Evolutionary conservation across 768 basidiomycete genomes (phyloP), one percentile per base, ranked within the genome.

Genomic region (Lepiota subincarnata): DNA sequence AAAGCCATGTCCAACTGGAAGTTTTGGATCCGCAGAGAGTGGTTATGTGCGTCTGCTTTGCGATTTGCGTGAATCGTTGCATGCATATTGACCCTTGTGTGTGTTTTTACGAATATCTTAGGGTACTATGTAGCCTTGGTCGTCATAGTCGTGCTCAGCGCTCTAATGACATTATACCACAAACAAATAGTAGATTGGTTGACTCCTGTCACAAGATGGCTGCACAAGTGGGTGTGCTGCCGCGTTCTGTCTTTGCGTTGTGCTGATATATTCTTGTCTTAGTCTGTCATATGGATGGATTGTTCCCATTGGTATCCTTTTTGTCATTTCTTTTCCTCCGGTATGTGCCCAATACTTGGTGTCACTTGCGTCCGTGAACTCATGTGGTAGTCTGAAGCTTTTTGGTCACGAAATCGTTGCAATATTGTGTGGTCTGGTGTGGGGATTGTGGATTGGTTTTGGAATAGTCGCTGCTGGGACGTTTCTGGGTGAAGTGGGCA

Each of bases 371-470:
- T 19, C 54, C 26, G 7, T 38, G 24, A 19, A 46, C 38, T 19
- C 40, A 52, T 40, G 55, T 24, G 5, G 40, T 19, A 6, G 42
- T 45, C 8, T 52, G 3, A 57, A 89, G 80, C 80, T 96, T 14
- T 94, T 94, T 62, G 94, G 94, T 4, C 93, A 96, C 57, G 94
- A 96, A 75, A 89, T 96, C 52, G 76, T 96, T 37, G 89, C 90
- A 19, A 79, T 95, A 34, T 74, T 96, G 6, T 92, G 91, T 61
- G 94, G 94, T 14, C 67, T 96, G 31, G 89, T 96, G 2, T 97
- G 92, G 91, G 92, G 91, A 2, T 72, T 94, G 1, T 86, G 94
- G 78, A 63, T 78, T 19, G 94, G 93, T 2, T 96, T 96, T 60
- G 94, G 70, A 0, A 95, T 97, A 62, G 89, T 91, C 14, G 80